phyloP scores from a whole-genome alignment of 2,329 filamentous ascomycete genomes.

The Penicillium sp. region DNA sequence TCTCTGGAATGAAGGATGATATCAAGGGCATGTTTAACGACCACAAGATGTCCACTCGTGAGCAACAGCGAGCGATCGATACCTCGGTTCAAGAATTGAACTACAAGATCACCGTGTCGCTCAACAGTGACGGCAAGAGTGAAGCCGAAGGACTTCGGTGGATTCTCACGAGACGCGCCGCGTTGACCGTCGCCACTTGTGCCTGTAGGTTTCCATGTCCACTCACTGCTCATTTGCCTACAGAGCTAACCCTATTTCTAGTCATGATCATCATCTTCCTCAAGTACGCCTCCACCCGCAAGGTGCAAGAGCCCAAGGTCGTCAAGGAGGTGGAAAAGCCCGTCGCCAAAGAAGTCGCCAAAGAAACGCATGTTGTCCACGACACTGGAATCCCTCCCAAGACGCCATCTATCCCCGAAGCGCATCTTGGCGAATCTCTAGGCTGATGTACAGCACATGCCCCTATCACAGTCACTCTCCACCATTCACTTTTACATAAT shows the following conservation, averaged over 20 bases:
- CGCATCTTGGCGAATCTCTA: conserved; percentile 35
- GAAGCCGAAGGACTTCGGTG: conserved; percentile 91
- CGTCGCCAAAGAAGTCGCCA: conserved; percentile 33
- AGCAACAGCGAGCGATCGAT: conserved; percentile 84
- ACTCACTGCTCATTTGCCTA: no score
- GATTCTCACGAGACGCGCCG: conserved; percentile 72
- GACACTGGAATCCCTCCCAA: conserved; percentile 20
- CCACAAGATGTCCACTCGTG: conserved; percentile 85
- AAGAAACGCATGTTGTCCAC: conserved; percentile 27
- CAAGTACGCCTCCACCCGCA: conserved; percentile 49
- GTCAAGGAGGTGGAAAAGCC: conserved; percentile 37
- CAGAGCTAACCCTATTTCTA: conserved; percentile 26
- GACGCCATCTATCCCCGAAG: conserved; percentile 18
- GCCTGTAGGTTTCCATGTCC: conserved; percentile 45
- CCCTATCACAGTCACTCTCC: background rate
- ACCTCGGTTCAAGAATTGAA: conserved; percentile 91
- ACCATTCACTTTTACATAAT: background rate
- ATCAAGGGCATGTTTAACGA: conserved; percentile 97
- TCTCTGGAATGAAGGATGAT: conserved; percentile 80
- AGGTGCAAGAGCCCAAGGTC: conserved; percentile 39
- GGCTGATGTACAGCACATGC: conserved; percentile 25
- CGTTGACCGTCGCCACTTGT: conserved; percentile 60
- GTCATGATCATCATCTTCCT: conserved; percentile 55
- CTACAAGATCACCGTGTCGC: conserved; percentile 89
- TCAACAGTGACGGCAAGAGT: conserved; percentile 88